Conservation (phyloP, 495 filamentous ascomycete species). For the Penicillium manginii region DNA sequence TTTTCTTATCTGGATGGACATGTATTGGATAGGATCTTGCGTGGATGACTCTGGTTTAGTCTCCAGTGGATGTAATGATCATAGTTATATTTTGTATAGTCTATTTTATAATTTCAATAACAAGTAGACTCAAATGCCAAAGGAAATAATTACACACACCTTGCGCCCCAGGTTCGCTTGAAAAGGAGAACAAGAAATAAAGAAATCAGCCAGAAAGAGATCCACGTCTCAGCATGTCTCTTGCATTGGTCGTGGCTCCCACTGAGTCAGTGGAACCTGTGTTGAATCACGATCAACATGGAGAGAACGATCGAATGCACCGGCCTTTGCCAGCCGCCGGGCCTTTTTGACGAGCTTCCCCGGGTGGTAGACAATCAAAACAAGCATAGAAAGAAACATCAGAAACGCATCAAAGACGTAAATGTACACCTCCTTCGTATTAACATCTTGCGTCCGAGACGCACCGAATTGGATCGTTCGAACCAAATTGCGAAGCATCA, state of each 20-base stretch:
- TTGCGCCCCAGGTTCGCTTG: too few relatives aligned
- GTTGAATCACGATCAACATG: slow-evolving; percentile 5
- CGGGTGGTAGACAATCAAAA: slow-evolving; percentile 37
- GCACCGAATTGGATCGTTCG: slow-evolving; percentile 47
- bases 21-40: slow-evolving; percentile 18
- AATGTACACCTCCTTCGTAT: slow-evolving; percentile 39
- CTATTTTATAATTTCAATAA: slow-evolving; percentile 1
- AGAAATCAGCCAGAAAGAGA: too few relatives aligned
- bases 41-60: slow-evolving; percentile 33
- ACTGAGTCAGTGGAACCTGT: slow-evolving; percentile 25
- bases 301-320: slow-evolving; percentile 8
- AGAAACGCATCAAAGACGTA: slow-evolving; percentile 45
- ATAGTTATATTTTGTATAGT: slow-evolving; percentile 10
- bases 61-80: slow-evolving; percentile 30
- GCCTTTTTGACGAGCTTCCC: slow-evolving; percentile 35
- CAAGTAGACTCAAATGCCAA: neutral
- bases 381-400: slow-evolving; percentile 33
- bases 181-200: too few relatives aligned
- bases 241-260: slow-evolving; percentile 8
- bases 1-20: slow-evolving; percentile 15
- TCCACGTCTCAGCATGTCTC: slow-evolving; percentile 1
- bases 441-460: slow-evolving; percentile 21
- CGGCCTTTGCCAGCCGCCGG: slow-evolving; percentile 17
- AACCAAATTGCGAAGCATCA: slow-evolving; percentile 47
- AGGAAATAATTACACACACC: neutral